phyloP scores from a whole-genome alignment of 805 yeast genomes.

The Metschnikowia kofuensis region DNA sequence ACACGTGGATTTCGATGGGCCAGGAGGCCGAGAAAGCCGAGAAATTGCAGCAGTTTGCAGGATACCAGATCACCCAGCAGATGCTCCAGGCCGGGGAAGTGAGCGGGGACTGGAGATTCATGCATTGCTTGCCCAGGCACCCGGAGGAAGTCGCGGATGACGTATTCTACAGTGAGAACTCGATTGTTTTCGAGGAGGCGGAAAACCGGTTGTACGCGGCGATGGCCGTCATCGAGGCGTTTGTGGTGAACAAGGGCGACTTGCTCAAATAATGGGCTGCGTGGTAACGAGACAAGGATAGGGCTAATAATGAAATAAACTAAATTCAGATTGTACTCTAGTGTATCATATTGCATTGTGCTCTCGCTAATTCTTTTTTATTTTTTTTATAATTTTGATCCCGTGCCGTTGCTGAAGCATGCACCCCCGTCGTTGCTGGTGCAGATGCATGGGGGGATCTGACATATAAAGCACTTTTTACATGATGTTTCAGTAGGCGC shows the following conservation, averaged over 20 bases:
- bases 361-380: too few relatives aligned
- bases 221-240: conserved; percentile 86
- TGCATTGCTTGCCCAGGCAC: conserved; percentile 98
- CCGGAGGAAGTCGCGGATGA: conserved; percentile 92
- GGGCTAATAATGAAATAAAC: background rate
- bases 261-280: conserved; percentile 8
- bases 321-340: too few relatives aligned
- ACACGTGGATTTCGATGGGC: conserved; percentile 98
- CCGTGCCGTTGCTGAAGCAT: background rate
- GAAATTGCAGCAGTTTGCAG: conserved; percentile 77
- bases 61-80: conserved; percentile 77
- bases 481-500: background rate
- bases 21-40: conserved; percentile 76
- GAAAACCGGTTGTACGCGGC: conserved; percentile 97
- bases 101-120: conserved; percentile 72
- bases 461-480: background rate
- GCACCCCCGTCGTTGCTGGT: background rate
- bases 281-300: background rate
- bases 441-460: background rate
- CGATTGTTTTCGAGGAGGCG: conserved; percentile 92
- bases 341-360: too few relatives aligned
- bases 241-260: conserved; percentile 58
- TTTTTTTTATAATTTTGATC: background rate
- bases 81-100: conserved; percentile 60
- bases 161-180: conserved; percentile 75